Evolutionary conservation across 108 stramenopile genomes (phyloP), one percentile per base, ranked within the genome.

Genomic region (Cylindrotheca closterium): DNA sequence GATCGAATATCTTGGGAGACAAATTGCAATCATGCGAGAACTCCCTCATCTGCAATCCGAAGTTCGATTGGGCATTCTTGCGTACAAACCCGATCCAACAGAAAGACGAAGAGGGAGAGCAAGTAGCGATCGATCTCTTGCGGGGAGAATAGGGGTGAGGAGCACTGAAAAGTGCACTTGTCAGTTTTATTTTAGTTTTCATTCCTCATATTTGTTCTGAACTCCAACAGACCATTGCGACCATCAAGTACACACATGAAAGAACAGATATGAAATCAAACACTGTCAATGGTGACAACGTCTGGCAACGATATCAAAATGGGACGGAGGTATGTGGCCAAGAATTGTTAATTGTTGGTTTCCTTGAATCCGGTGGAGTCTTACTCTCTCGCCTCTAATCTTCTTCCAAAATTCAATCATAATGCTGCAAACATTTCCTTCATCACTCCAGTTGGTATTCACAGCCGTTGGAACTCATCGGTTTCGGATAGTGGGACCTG

Each of bases 211-310:
- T n/a, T n/a, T n/a, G n/a, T n/a, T n/a, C n/a, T n/a, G n/a, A n/a
- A n/a, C n/a, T n/a, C n/a, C n/a, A n/a, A n/a, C 7, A 42, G 37
- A 91, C 89, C 3, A 73, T 87, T 58, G 89, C 84, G 2, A 87
- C 84, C 5, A 70, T 91, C 23, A 74, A 61, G 22, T 83, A 78
- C 46, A 89, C 88, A 22, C 88, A 89, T 26, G 71, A 84, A 79
- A 73, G 85, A 77, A 58, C 65, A 2, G 26, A 25, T 48, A 47
- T 48, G 15, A 22, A 55, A 28, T 45, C 19, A 25, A 7, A 21
- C 3, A 3, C 15, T 18, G 10, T 21, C 51, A n/a, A 51, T 2
- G 17, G 49, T 18, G 17, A n/a, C 49, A 5, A 12, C 12, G 33
- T 73, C 21, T 81, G 83, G 83, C 56, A 45, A 47, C 74, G 64